Conservation (phyloP, 345 rosid genomes). For the Acer yangbiense region DNA sequence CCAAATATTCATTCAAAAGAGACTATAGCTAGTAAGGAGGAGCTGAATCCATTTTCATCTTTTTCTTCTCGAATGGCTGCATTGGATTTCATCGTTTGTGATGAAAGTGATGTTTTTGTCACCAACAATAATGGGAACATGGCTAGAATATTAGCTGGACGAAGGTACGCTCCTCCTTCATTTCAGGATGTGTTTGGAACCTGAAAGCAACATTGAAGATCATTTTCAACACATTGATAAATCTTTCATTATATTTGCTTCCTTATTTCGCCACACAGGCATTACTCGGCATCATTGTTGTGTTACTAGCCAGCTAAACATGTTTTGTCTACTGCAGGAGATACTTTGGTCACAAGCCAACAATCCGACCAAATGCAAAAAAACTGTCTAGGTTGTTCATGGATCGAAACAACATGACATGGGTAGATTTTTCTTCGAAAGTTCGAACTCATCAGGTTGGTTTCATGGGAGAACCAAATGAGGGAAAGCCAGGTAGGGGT, state of each 20-base stretch:
- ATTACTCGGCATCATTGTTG: background rate
- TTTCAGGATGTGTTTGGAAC: background rate
- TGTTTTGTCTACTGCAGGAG: conserved; percentile 50
- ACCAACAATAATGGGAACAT: conserved; percentile 97
- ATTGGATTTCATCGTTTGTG: conserved; percentile 88
- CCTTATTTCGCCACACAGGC: too few species aligned
- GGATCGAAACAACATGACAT: conserved; percentile 66
- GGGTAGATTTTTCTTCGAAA: conserved; percentile 79
- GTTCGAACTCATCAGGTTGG: conserved; percentile 65
- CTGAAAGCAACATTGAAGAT: background rate
- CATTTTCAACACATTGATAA: background rate
- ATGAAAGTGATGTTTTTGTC: conserved; percentile 88
- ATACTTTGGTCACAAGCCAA: conserved; percentile 91
- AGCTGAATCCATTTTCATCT: conserved; percentile 64
- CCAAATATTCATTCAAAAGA: conserved; percentile 89
- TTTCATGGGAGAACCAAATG: conserved; percentile 89
- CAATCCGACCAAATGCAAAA: conserved; percentile 83
- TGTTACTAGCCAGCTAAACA: background rate
- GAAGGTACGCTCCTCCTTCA: conserved; percentile 52
- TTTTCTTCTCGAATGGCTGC: conserved; percentile 97
- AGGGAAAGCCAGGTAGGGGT: conserved; percentile 71
- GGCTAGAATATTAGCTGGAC: conserved; percentile 93
- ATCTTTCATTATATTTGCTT: background rate
- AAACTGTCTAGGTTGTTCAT: conserved; percentile 66
- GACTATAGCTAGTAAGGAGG: conserved; percentile 67